Evolutionary conservation across 768 basidiomycete genomes (phyloP), one percentile per base, ranked within the genome.

Genomic region (Russula sp.): DNA sequence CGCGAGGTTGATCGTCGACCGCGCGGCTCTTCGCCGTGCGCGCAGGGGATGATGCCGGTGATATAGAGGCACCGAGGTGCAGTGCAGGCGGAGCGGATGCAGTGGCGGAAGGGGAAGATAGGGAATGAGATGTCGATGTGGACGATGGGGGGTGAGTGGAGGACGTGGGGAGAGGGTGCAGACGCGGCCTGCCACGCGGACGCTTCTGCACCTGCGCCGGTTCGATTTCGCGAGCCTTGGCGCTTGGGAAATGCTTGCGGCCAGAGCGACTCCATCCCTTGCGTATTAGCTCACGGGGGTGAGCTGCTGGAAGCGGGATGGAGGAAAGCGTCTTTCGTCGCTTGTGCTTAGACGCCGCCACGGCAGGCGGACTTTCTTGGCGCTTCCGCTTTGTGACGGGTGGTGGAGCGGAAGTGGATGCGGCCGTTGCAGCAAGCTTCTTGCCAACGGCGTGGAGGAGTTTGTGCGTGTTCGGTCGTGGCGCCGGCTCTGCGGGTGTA

Each of bases 1-100:
- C 80, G 60, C 86, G 78, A 2, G 86, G 86, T 67, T 88, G 86
- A 11, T 73, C 70, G 45, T 80, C 75, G 38, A 77, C 72, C 7
- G 78, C 77, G 16, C 78, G 71, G 3, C 78, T 77, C 67, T 79
- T 76, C 35, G 78, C 75, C 58, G 73, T 77, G 20, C 66, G 68
- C 1, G 65, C 7, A 41, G 66, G 18, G 16, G 49, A 45, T 18
- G 57, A 46, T 43, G 18, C 29, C 11, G 54, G 36, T 52, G 53
- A 48, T 25, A 56, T 65, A 4, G 65, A 49, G 57, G 50, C 16
- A 62, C 50, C 6, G 50, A 54, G n/a, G 34, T 18, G 34, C 7
- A 54, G 29, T 20, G 20, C 29, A 52, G 60, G 55, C n/a, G 65
- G 61, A 4, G 59, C 66, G 7, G 58, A 60, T 38, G 22, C 47